Evolutionary conservation across 2,329 filamentous ascomycete genomes (phyloP).

Genomic region (Fusarium ramigenum): DNA sequence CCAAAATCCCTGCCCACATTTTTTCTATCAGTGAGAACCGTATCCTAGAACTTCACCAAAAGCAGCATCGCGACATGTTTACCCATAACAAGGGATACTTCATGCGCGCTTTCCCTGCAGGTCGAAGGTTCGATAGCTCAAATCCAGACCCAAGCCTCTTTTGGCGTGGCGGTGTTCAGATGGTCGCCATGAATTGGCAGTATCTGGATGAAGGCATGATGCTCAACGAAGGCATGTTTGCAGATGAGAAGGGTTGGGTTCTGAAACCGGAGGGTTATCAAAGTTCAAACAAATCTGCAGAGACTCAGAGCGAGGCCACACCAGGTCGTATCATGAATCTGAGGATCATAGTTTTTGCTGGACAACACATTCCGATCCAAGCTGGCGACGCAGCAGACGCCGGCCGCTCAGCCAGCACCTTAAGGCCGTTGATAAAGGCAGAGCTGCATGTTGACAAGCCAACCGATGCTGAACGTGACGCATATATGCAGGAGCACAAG

Average conservation of each 20-base stretch:
- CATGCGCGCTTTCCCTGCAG: conserved; percentile 91
- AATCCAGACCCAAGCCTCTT: conserved; percentile 93
- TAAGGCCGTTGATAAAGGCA: conserved; percentile 80
- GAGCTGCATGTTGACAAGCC: conserved; percentile 81
- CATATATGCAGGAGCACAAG: conserved; percentile 57
- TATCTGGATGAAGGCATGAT: conserved; percentile 94
- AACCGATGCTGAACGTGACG: conserved; percentile 47
- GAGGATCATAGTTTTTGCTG: conserved; percentile 77
- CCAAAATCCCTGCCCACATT: conserved; percentile 72
- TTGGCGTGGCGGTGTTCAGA: conserved; percentile 95
- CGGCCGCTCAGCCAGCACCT: conserved; percentile 45
- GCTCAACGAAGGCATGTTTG: conserved; percentile 98
- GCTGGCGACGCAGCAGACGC: conserved; percentile 44
- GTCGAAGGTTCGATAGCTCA: conserved; percentile 81
- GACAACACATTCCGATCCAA: conserved; percentile 68
- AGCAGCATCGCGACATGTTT: conserved; percentile 79
- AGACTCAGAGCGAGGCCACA: conserved; percentile 57
- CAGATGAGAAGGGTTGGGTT: conserved; percentile 83
- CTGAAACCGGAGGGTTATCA: conserved; percentile 83
- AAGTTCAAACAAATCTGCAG: conserved; percentile 52
- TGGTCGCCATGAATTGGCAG: conserved; percentile 99
- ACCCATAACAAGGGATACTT: conserved; percentile 87
- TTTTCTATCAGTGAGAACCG: conserved; percentile 89
- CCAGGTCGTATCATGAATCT: conserved; percentile 69
- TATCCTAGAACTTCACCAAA: conserved; percentile 67